Evolutionary conservation across 768 basidiomycete genomes (phyloP), one percentile per base, ranked within the genome.

Genomic region (Hydnomerulius pinastri): DNA sequence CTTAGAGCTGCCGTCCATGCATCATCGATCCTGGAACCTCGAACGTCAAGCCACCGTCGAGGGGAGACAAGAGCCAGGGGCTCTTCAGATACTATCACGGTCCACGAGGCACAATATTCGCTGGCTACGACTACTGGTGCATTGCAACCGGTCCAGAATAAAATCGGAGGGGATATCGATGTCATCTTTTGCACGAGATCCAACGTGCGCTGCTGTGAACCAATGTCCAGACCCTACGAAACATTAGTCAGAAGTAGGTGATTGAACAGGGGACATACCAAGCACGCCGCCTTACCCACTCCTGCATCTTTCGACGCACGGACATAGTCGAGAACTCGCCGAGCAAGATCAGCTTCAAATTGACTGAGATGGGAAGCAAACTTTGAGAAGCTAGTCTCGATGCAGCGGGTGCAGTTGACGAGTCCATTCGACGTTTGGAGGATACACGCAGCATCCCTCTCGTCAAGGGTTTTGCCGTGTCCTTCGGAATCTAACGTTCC

Each of bases 11-110:
- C 79, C 47, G 81, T 77, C 90, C 90, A 92, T 30, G 79, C 76
- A 49, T 84, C 82, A 9, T 69, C 63, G 29, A 90, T 70, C 58
- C 73, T 82, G 13, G 59, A 58, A 3, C 90, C 90, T n/a, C 72
- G 71, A 47, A 90, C 78, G 62, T 90, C 86, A 33, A 89, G 68
- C 90, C 90, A 92, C 15, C 90, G 81, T 28, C 89, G 77, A 35
- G 90, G 90, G 46, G 83, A 77, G 13, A 83, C 54, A 55, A 79
- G 69, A 39, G 64, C 70, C 74, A 62, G 7, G 70, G 80, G 41
- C 66, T 63, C 55, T 41, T 76, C 68, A n/a, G 75, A 79, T 27
- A 80, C 69, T 10, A 69, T 61, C 30, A 87, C 81, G 2, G 79
- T 77, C 87, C 86, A 89, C 20, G 73, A 56, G 37, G 64, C 66